Evolutionary conservation across 768 basidiomycete species (phyloP), one percentile per base, ranked within the genome.

Genomic region (Antrodiella citrinella): DNA sequence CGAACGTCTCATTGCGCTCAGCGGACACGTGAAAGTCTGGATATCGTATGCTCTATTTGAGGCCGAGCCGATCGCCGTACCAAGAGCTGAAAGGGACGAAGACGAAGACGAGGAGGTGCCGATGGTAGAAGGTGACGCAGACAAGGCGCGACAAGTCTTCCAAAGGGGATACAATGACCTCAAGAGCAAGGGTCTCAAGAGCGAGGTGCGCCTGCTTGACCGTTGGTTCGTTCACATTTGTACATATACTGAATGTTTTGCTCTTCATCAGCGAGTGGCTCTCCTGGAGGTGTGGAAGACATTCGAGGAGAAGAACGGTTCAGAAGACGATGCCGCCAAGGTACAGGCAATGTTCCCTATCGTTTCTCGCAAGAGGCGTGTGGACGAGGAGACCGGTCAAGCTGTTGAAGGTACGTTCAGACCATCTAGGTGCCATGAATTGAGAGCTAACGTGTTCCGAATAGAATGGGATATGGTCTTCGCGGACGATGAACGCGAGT

Each of bases 11-110:
- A 74, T 96, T 45, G 69, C 77, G 22, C 73, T 88, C 40, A 94
- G 91, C 54, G 89, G 89, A 3, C 93, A 98, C 63, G 87, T 92
- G 67, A 97, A 97, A 68, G 92, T 95, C 20, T 98, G 93, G 91
- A 90, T 96, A 48, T 84, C 92, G 47, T 98, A 86, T 65, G 94
- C 95, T 0, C 73, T 86, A 56, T 96, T 96, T 58, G 94, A 98
- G 66, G 86, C 81, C 3, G 84, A 86, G 57, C 71, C 80, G 3
- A 82, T 87, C 40, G 81, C 81, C 4, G 56, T 83, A 7, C 78
- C 78, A 4, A 70, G 84, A 23, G 78, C 76, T 2, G 70, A 75
- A 56, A 73, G 84, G 40, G 84, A 84, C 2, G 86, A 86, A 11
- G 82, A 84, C 18, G 81, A 81, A 3, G 58, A 59, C 1, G 71